Base-by-base conservation (phyloP, 2,329 filamentous ascomycete species). In the Neofusicoccum sp. region DNA sequence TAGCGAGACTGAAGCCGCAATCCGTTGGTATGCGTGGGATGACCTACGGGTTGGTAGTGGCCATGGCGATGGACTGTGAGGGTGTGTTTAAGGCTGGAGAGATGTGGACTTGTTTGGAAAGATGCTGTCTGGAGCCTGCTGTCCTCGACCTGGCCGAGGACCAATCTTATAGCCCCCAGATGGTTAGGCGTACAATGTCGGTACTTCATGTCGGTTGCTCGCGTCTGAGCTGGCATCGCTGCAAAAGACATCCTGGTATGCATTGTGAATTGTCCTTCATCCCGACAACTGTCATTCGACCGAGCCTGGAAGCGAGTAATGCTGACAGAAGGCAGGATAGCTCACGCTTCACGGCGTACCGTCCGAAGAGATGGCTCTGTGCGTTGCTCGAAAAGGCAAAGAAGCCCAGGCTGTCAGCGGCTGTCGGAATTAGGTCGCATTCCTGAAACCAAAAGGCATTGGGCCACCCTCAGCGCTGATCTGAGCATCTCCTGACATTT, bases 401-500 rank as follows among this genome's bases (percentile, higher is more conserved):
- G 51, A 8, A 40, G 38, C 16, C 51, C 51, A 56, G 40, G 38
- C 38, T 24, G 38, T n/a, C 28, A 28, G 33, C 48, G 34, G 48
- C 24, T 40, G 34, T 38, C 48, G 48, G 51, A 26, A 56, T 30
- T 28, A 56, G 36, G 51, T 26, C 38, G 28, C 51, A 56, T 56
- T 43, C 51, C 51, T 56, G 38, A 56, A 56, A 56, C 51, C 34
- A 11, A n/a, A 43, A 14, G 28, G 26, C 51, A 56, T 43, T 56
- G 51, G 51, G 8, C 51, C 24, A 43, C 26, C 33, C 51, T n/a
- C 26, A 8, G 38, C n/a, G 26, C 51, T 56, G 36, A 43, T 16
- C 51, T 43, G 51, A 56, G 51, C 33, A n/a, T 56, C 51, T 56
- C 51, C 51, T 56, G 51, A 56, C 38, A 56, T 56, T 56, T 56